Evolutionary conservation across 441 rosid species (phyloP).

Genomic region (Euphorbia schlechtendalii): DNA sequence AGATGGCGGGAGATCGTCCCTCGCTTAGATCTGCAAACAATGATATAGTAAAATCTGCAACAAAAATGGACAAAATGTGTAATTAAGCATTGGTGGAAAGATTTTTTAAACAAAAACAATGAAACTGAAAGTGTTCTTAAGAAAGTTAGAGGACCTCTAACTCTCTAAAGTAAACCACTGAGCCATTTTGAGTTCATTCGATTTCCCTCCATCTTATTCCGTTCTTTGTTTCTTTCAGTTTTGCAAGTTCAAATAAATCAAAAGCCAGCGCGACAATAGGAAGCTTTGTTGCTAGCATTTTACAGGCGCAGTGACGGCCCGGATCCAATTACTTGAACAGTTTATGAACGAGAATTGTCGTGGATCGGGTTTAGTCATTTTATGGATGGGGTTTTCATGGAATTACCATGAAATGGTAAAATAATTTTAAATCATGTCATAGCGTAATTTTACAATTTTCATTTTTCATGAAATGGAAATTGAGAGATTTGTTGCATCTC

Average conservation of each 20-base stretch:
- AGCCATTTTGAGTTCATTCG: conserved; percentile 17
- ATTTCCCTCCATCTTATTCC: conserved; percentile 68
- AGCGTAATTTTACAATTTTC: too few species aligned
- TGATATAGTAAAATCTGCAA: conserved; percentile 49
- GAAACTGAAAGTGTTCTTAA: neutral
- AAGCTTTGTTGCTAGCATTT: too few species aligned
- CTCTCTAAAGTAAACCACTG: conserved; percentile 33
- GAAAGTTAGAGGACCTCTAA: conserved; percentile 38
- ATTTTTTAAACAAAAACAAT: neutral
- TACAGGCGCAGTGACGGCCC: too few species aligned
- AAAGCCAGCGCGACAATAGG: neutral
- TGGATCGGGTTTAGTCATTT: too few species aligned
- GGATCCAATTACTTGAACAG: too few species aligned
- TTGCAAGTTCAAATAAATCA: neutral
- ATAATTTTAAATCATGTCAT: too few species aligned
- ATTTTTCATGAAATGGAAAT: too few species aligned
- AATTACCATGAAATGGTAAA: too few species aligned
- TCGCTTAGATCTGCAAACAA: conserved; percentile 41
- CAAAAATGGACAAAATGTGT: neutral
- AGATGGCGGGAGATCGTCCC: conserved; percentile 46
- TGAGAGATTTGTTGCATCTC: too few species aligned
- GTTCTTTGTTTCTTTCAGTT: neutral
- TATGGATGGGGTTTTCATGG: too few species aligned
- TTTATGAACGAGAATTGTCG: too few species aligned
- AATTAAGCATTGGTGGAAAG: neutral